Evolutionary conservation across 768 basidiomycete genomes (phyloP), one percentile per base, ranked within the genome.

Genomic region (Leccinellum luteum): DNA sequence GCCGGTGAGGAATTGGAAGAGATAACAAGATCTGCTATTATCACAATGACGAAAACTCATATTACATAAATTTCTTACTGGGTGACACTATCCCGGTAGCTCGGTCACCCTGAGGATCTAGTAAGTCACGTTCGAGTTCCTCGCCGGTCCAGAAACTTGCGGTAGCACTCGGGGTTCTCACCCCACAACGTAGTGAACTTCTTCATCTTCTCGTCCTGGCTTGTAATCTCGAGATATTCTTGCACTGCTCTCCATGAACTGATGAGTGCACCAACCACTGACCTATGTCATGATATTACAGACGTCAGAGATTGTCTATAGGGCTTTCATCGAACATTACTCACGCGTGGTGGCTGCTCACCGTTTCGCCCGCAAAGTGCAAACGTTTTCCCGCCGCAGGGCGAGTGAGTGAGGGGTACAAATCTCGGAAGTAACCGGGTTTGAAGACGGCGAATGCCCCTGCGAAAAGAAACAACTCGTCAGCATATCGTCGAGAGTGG

Each of bases 391-490:
- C 41, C 45, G 63, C 68, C 6, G 73, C 72, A 6, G 75, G 73
- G 4, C 45, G 35, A 19, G 57, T 73, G 25, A 77, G 63, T 23
- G 62, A 62, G 3, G 56, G 53, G 57, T 75, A 79, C 21, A 73
- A 28, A 27, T 67, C 54, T 17, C 58, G 60, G 57, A 75, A 78
- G 15, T 75, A 56, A 4, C 75, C 76, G 8, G 78, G 77, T 5
- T 70, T 72, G 48, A 78, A 79, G 56, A 59, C 62, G 0, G 76
- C 73, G 55, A 60, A 78, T 6, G 74, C 73, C 53, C 78, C 76
- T 76, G 50, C 13, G 38, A 25, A 28, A 35, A 17, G 25, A 28
- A 25, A 13, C 14, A 41, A 0, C 6, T 14, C 0, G 8, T 56
- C 43, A 35, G 38, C 3, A 0, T 8, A 13, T 47, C 12, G 17